Conservation (phyloP, 495 filamentous ascomycete genomes). For the Hypoxylon trugodes region DNA sequence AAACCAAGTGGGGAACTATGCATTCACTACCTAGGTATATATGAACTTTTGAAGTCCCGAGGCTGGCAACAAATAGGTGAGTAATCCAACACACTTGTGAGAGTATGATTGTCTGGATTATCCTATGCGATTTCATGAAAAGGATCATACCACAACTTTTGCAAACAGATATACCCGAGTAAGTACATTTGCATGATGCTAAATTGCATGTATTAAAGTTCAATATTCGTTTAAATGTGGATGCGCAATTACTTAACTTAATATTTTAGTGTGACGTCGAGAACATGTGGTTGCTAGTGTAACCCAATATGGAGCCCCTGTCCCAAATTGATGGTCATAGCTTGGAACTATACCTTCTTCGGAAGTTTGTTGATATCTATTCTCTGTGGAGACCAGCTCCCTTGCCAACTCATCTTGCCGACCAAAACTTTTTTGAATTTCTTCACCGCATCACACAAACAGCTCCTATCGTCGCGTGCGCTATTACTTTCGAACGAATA, state of each 20-base stretch:
- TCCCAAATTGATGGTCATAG: slow-evolving; percentile 15
- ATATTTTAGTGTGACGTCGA: slow-evolving; percentile 17
- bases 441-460: slow-evolving; percentile 33
- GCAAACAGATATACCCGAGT: too few relatives aligned
- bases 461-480: slow-evolving; percentile 19
- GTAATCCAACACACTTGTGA: too few relatives aligned
- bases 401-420: slow-evolving; percentile 38
- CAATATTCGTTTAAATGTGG: slow-evolving; percentile 14
- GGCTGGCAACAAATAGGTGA: too few relatives aligned
- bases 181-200: too few relatives aligned
- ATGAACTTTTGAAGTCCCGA: too few relatives aligned
- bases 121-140: too few relatives aligned
- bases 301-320: neutral
- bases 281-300: slow-evolving; percentile 17
- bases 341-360: slow-evolving; percentile 28
- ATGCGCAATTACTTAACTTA: neutral
- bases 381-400: slow-evolving; percentile 28
- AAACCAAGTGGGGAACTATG: neutral
- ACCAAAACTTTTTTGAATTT: slow-evolving; percentile 36
- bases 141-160: too few relatives aligned
- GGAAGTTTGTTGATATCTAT: slow-evolving; percentile 44
- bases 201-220: slow-evolving; percentile 6
- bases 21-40: neutral
- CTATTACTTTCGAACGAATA: neutral
- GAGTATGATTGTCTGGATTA: too few relatives aligned